phyloP scores from a whole-genome alignment of 2,329 filamentous ascomycete species.

The Diaporthe eres region DNA sequence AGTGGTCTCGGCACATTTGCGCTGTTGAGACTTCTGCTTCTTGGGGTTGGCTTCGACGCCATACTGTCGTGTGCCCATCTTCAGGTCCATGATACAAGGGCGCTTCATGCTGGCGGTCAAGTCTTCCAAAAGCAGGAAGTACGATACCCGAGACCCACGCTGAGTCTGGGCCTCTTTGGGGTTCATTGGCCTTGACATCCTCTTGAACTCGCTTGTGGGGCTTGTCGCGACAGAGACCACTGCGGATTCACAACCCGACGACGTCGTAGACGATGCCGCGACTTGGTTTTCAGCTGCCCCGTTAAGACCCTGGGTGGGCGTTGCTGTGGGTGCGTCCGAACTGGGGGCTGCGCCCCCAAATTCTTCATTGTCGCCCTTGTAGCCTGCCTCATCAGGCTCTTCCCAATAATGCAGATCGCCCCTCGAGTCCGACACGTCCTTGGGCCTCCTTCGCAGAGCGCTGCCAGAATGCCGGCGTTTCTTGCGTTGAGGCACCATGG shows the following conservation, averaged over 20 bases:
- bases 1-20: slow-evolving; percentile 93
- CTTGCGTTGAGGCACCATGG: slow-evolving; percentile 59
- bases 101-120: slow-evolving; percentile 96
- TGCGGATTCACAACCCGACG: slow-evolving; percentile 53
- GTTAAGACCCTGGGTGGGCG: slow-evolving; percentile 34
- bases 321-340: slow-evolving; percentile 33
- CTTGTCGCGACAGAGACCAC: slow-evolving; percentile 55
- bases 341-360: slow-evolving; percentile 35
- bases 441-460: slow-evolving; percentile 80
- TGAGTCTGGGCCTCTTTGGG: slow-evolving; percentile 82
- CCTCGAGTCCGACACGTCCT: slow-evolving; percentile 77
- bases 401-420: slow-evolving; percentile 93
- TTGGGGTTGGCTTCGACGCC: slow-evolving; percentile 92
- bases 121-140: slow-evolving; percentile 94
- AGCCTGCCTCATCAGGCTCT: slow-evolving; percentile 87
- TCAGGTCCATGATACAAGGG: slow-evolving; percentile 96
- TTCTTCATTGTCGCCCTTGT: slow-evolving; percentile 77
- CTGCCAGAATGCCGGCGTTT: slow-evolving; percentile 89
- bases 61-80: slow-evolving; percentile 98
- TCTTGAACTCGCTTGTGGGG: slow-evolving; percentile 55
- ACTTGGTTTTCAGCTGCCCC: slow-evolving; percentile 39
- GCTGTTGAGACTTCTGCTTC: slow-evolving; percentile 92
- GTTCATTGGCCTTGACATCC: slow-evolving; percentile 75
- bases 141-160: slow-evolving; percentile 80
- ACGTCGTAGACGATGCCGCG: slow-evolving; percentile 35